Percentiles rank a stretch among this genome's conserved stretches.
These are phyloP conservation scores for Colletotrichum agaves DNA, from an alignment of 2,329 filamentous ascomycete genomes.

Conservation along the genomic window DNA sequence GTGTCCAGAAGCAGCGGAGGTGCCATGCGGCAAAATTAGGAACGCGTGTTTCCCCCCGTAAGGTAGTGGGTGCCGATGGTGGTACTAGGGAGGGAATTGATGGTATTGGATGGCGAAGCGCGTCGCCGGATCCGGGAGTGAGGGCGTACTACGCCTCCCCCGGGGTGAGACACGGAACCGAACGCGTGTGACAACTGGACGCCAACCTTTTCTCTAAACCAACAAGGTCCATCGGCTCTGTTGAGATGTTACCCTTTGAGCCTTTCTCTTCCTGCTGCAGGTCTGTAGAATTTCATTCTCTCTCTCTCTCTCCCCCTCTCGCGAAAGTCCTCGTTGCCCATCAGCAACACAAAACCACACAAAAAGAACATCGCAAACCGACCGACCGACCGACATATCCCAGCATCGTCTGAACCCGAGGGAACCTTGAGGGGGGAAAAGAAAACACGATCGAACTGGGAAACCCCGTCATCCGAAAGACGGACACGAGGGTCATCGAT, in stretches of 20 bases:
- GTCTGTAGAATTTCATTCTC: fast-evolving
- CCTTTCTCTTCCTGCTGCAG: background rate
- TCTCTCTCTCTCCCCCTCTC: background rate
- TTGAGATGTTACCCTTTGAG: background rate
- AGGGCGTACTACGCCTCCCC: background rate
- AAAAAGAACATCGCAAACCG: too few species aligned
- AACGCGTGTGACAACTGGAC: constrained; percentile 3
- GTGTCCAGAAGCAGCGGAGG: too few species aligned
- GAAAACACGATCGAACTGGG: background rate
- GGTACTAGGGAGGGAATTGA: background rate
- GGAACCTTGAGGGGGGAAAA: too few species aligned
- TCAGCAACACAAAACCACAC: too few species aligned
- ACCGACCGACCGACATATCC: too few species aligned
- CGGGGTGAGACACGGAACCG: constrained; percentile 16
- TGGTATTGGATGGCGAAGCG: too few species aligned
- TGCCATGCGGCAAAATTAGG: too few species aligned
- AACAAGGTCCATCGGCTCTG: too few species aligned
- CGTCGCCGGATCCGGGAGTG: constrained; percentile 21
- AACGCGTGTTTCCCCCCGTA: background rate
- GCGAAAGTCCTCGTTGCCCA: too few species aligned
- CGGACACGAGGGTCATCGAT: background rate
- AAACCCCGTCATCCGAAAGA: background rate
- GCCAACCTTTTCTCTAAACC: background rate
- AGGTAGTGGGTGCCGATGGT: background rate
- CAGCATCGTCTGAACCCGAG: too few species aligned